Base-by-base conservation (phyloP, 1,139 yeast genomes). In the Yamadazyma membranifaciens region DNA sequence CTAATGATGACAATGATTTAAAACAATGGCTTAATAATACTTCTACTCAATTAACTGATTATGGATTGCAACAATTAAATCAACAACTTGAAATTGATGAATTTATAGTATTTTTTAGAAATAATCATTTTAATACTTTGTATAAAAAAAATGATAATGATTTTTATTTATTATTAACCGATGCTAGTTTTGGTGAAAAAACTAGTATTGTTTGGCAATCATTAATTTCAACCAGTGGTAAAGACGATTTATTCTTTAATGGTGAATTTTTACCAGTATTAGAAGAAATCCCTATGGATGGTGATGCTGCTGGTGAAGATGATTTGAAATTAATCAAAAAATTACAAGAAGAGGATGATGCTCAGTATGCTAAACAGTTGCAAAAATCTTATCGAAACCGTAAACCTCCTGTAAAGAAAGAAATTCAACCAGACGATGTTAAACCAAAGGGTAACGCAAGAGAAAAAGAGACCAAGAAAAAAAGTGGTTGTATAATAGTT, bases 41-140 rank as follows among this genome's bases (percentile, higher is more conserved):
- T 46, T 73, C 78, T 3, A 81, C 95, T 0, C 96, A 89, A 55
- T 63, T 88, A 51, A 87, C 96, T 0, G 64, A 63, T 1, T 62
- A 65, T 39, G 97, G 97, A 0, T 57, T 87, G 15, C 45, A 56
- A 3, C 55, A 70, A 12, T 58, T 86, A 37, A 59, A 68, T 37
- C 62, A 69, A 11, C 70, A 73, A 16, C 62, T 81, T 27, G 45
- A 44, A 2, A 42, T 50, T 4, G 67, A 64, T 37, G 65, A 65
- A 33, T 70, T 84, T 45, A 73, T 81, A 1, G 79, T 89, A 0
- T 75, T 89, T 44, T 89, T 89, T 66, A 70, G 96, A 52, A 89
- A 89, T 59, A 87, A 88, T 59, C 96, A 88, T 60, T 89, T 87
- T 60, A 77, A 78, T 44, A 85, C 96, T 0, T 60, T 88, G 11